phyloP scores from a whole-genome alignment of 331 rosid genomes.

The Telfairia occidentalis region DNA sequence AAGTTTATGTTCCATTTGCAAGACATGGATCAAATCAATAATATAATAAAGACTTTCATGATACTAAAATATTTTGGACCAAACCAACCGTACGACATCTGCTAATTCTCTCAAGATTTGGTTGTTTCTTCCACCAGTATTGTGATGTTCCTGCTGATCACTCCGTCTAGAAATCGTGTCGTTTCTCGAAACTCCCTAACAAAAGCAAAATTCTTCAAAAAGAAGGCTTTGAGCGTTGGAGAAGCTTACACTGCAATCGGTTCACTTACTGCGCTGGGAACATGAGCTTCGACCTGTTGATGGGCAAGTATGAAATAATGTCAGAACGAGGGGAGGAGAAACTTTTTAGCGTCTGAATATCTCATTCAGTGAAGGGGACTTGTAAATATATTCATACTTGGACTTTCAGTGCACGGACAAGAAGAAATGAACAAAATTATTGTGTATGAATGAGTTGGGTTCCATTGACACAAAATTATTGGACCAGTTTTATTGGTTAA shows the following conservation, averaged over 20 bases:
- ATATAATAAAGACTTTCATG: slow-evolving; percentile 23
- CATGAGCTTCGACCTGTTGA: slow-evolving; percentile 52
- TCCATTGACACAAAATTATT: not conserved
- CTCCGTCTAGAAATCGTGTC: slow-evolving; percentile 25
- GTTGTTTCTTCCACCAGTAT: slow-evolving; percentile 21
- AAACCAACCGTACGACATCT: slow-evolving; percentile 13
- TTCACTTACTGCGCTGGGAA: slow-evolving; percentile 57
- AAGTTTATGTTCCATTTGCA: slow-evolving; percentile 22
- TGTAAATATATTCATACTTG: not conserved
- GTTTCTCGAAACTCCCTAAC: slow-evolving; percentile 38
- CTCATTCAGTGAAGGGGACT: not conserved
- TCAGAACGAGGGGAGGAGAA: not conserved
- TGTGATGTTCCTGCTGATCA: slow-evolving; percentile 16
- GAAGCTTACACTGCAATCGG: slow-evolving; percentile 69
- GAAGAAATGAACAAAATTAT: not conserved
- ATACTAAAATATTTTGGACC: slow-evolving; percentile 19
- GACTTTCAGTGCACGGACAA: not conserved
- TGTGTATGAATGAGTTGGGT: not conserved
- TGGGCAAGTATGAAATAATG: not conserved
- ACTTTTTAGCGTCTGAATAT: not conserved
- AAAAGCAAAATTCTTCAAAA: slow-evolving; percentile 56
- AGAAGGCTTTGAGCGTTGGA: slow-evolving; percentile 25
- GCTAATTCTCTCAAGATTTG: slow-evolving; percentile 15
- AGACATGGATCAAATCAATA: slow-evolving; percentile 20
- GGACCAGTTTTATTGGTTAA: not conserved